phyloP scores from a whole-genome alignment of 2,329 filamentous ascomycete species.

The Harringtonia lauricola region DNA sequence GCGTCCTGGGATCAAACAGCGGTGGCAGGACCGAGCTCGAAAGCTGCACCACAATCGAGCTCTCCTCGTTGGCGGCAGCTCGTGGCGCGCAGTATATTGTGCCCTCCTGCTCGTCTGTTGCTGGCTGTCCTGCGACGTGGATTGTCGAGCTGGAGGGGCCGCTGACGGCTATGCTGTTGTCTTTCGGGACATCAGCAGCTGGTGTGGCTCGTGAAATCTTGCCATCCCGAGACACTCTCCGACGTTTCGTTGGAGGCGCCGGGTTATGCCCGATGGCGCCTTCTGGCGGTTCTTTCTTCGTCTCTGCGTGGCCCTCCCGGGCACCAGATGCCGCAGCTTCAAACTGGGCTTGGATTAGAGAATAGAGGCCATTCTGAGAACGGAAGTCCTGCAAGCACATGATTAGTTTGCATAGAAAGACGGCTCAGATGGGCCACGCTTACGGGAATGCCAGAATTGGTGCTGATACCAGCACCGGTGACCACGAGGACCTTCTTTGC shows the following conservation, averaged over 20 bases:
- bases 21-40: neutral
- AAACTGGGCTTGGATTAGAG: constrained; percentile 58
- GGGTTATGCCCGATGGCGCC: neutral
- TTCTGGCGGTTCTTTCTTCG: neutral
- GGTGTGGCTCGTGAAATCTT: too few species aligned
- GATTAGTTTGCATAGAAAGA: neutral
- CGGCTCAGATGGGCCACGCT: constrained; percentile 13
- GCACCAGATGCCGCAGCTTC: constrained; percentile 32
- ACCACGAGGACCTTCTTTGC: constrained; percentile 60
- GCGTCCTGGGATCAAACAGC: neutral
- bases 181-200: neutral
- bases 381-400: constrained; percentile 49
- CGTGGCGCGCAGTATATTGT: neutral
- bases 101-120: neutral
- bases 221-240: constrained; percentile 16
- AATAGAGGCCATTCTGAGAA: constrained; percentile 62
- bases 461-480: constrained; percentile 64
- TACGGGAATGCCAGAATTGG: constrained; percentile 66
- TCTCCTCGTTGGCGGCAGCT: neutral
- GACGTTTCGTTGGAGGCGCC: constrained; percentile 20
- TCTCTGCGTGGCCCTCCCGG: neutral
- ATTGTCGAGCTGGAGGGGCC: neutral
- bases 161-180: neutral
- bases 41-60: constrained; percentile 7
- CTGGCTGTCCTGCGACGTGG: neutral